These are phyloP conservation scores for Fusarium sp. DNA, from an alignment of 2,329 filamentous ascomycete genomes.

Conservation along the genomic window DNA sequence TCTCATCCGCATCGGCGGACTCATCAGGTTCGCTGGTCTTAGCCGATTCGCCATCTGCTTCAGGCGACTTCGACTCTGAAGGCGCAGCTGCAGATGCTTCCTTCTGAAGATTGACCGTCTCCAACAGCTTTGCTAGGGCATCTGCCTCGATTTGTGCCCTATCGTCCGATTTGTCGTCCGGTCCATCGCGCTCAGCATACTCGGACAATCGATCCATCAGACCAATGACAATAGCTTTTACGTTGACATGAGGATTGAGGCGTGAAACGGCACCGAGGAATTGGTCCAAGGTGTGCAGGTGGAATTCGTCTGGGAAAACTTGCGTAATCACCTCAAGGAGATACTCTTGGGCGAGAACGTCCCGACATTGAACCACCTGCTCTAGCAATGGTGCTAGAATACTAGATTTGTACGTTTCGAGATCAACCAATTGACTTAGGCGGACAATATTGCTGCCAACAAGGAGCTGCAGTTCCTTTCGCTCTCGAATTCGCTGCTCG, in stretches of 20 bases:
- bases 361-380: conserved; percentile 97
- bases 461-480: conserved; percentile 93
- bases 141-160: conserved; percentile 86
- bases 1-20: conserved; percentile 48
- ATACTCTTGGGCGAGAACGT: conserved; percentile 97
- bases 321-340: conserved; percentile 98
- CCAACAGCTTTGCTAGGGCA: conserved; percentile 81
- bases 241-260: conserved; percentile 95
- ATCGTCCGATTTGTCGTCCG: conserved; percentile 75
- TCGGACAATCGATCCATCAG: conserved; percentile 96
- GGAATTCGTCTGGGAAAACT: conserved; percentile 98
- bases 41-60: conserved; percentile 46
- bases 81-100: conserved; percentile 52
- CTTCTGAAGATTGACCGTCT: conserved; percentile 80
- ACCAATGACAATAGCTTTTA: conserved; percentile 98
- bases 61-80: conserved; percentile 41
- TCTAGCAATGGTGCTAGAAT: conserved; percentile 92
- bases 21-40: conserved; percentile 48
- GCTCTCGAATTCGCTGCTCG: conserved; percentile 92
- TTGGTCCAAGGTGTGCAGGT: conserved; percentile 95
- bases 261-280: conserved; percentile 93
- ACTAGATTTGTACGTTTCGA: conserved; percentile 91
- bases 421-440: conserved; percentile 92
- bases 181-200: conserved; percentile 91
- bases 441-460: conserved; percentile 97